A percentile compares a stretch with the other conserved stretches of the same genome.
These are phyloP conservation scores for Populus alba DNA, from an alignment of 345 rosid genomes.

Conservation along the genomic window DNA sequence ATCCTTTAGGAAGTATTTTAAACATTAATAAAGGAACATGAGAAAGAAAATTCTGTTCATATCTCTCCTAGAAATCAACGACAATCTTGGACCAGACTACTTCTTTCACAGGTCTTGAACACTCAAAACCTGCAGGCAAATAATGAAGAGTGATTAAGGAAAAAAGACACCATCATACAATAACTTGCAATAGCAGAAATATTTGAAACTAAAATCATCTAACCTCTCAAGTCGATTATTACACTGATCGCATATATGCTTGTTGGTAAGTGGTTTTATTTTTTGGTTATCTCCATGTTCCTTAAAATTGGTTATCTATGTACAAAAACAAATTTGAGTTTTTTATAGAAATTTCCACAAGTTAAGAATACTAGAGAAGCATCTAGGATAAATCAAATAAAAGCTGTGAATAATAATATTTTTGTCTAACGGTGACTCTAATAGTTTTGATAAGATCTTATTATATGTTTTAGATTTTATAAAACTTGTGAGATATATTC, in stretches of 20 bases:
- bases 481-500: too few species aligned
- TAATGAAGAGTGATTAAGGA: neutral
- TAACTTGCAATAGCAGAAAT: neutral
- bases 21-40: neutral
- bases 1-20: constrained; percentile 1
- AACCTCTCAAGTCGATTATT: neutral
- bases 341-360: neutral
- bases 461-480: too few species aligned
- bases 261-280: too few species aligned
- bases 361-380: neutral
- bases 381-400: neutral
- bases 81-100: neutral
- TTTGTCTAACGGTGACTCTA: too few species aligned
- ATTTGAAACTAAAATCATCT: neutral
- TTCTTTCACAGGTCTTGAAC: constrained; percentile 62
- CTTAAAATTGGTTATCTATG: neutral
- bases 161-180: neutral
- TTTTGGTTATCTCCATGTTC: neutral
- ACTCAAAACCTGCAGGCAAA: constrained; percentile 65
- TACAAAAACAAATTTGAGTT: neutral
- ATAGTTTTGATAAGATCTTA: too few species aligned
- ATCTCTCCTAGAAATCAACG: neutral
- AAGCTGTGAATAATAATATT: neutral
- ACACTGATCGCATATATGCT: neutral
- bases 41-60: neutral